Conservation (phyloP, 2,329 filamentous ascomycete genomes). For the Aspergillus sp. region DNA sequence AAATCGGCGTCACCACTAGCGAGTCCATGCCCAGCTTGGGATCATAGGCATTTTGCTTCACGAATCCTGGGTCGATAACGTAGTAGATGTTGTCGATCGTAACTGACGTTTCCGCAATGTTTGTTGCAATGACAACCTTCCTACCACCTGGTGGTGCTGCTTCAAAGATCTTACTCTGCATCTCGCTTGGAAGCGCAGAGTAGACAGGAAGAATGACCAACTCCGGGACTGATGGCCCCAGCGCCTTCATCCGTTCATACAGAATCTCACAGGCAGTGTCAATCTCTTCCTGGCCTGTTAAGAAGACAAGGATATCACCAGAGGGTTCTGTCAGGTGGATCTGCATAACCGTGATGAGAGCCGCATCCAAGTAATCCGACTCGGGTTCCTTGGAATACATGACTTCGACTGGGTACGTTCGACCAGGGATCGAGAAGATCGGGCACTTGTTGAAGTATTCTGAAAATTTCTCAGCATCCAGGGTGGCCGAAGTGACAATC, state of each 20-base stretch:
- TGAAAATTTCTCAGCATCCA: slow-evolving; percentile 96
- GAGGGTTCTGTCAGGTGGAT: slow-evolving; percentile 88
- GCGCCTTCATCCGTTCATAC: slow-evolving; percentile 89
- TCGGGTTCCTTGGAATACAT: slow-evolving; percentile 93
- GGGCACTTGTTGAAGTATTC: slow-evolving; percentile 93
- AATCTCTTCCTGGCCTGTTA: slow-evolving; percentile 96
- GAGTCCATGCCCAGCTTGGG: slow-evolving; percentile 97
- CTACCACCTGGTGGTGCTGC: slow-evolving; percentile 74
- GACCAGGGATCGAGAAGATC: slow-evolving; percentile 91
- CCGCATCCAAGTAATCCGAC: slow-evolving; percentile 87
- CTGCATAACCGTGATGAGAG: slow-evolving; percentile 95
- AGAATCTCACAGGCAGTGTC: slow-evolving; percentile 89
- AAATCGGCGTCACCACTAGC: slow-evolving; percentile 89
- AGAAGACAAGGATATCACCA: slow-evolving; percentile 91
- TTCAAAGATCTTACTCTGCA: slow-evolving; percentile 91
- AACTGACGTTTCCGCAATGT: slow-evolving; percentile 95
- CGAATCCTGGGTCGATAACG: slow-evolving; percentile 92
- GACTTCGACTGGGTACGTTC: slow-evolving; percentile 91
- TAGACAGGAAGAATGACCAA: slow-evolving; percentile 94
- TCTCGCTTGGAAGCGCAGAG: slow-evolving; percentile 81
- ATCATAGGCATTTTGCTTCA: slow-evolving; percentile 96
- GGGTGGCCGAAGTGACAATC: slow-evolving; percentile 91
- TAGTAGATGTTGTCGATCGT: slow-evolving; percentile 98
- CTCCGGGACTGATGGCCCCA: slow-evolving; percentile 84
- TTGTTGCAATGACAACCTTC: slow-evolving; percentile 96